These are phyloP conservation scores for Mikania micrantha DNA, from an alignment of 129 eudicot genomes.

Conservation along the genomic window DNA sequence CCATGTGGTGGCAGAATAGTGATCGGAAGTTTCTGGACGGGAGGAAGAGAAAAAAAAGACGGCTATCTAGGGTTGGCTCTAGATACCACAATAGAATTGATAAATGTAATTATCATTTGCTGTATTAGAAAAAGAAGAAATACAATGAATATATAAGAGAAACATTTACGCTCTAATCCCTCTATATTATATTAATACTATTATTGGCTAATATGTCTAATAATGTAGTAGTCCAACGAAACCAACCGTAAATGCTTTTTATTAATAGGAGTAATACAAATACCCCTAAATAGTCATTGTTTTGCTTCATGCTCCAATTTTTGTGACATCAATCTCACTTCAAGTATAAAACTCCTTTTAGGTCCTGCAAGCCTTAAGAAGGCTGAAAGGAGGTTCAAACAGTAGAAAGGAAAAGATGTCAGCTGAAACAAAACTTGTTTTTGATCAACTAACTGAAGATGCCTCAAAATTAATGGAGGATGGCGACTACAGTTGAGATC, in stretches of 20 bases:
- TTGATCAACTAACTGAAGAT: constrained; percentile 97
- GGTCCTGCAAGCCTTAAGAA: constrained; percentile 87
- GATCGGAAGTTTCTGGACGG: too few relatives aligned
- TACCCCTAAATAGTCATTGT: neutral
- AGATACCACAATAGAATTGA: too few relatives aligned
- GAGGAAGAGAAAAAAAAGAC: too few relatives aligned
- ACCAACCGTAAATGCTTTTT: neutral
- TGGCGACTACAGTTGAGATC: constrained; percentile 82
- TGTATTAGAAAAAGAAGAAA: too few relatives aligned
- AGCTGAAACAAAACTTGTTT: constrained; percentile 60
- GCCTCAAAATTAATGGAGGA: constrained; percentile 86
- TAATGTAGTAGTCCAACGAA: neutral
- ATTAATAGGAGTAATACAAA: neutral
- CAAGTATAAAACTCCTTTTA: constrained; percentile 16
- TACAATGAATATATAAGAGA: too few relatives aligned
- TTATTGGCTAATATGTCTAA: too few relatives aligned
- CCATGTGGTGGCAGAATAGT: too few relatives aligned
- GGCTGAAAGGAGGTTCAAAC: constrained; percentile 76
- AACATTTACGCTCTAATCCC: too few relatives aligned
- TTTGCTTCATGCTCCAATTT: neutral
- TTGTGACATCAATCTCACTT: constrained; percentile 1
- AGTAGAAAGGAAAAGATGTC: constrained; percentile 88
- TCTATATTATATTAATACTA: too few relatives aligned
- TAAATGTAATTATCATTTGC: too few relatives aligned
- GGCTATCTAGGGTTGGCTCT: too few relatives aligned